A percentile compares a stretch with the other conserved stretches of the same genome.
Evolutionary conservation across 768 basidiomycete species (phyloP).

Genomic region (Suillus discolor): DNA sequence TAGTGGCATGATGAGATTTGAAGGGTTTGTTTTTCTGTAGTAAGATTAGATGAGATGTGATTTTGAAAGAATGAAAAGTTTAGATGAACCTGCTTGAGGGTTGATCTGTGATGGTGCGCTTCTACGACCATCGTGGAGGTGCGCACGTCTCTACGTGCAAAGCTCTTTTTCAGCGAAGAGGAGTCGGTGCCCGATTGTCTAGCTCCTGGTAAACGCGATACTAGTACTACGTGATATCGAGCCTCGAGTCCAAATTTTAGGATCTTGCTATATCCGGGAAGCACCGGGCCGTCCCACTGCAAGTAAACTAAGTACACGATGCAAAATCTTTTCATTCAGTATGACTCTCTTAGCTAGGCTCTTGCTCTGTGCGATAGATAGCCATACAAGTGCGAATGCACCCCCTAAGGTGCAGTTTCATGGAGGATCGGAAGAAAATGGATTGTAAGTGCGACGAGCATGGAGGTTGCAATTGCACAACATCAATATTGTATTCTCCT

Average conservation of each 20-base stretch:
- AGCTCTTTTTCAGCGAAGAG: not conserved
- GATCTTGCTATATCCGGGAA: not conserved
- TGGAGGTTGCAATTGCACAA: too few species aligned
- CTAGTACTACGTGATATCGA: not conserved
- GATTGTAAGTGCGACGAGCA: not conserved
- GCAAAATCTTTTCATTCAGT: not conserved
- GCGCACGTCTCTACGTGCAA: not conserved
- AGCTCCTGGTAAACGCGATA: not conserved
- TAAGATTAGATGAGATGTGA: conserved; percentile 6
- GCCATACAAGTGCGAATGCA: not conserved
- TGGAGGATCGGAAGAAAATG: not conserved
- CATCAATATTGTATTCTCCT: not conserved
- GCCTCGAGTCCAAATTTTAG: not conserved
- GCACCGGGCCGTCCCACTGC: not conserved
- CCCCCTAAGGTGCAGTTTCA: not conserved
- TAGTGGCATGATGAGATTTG: conserved; percentile 90
- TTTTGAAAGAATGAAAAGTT: conserved; percentile 1
- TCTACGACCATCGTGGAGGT: conserved; percentile 36
- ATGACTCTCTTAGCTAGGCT: not conserved
- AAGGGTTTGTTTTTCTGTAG: conserved; percentile 84
- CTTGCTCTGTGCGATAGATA: not conserved
- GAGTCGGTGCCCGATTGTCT: not conserved
- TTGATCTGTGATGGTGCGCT: conserved; percentile 54
- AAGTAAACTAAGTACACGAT: not conserved
- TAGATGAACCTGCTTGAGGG: conserved; percentile 72